Evolutionary conservation across 345 rosid species (phyloP), one percentile per base, ranked within the genome.

Genomic region (Sonneratia caseolaris): DNA sequence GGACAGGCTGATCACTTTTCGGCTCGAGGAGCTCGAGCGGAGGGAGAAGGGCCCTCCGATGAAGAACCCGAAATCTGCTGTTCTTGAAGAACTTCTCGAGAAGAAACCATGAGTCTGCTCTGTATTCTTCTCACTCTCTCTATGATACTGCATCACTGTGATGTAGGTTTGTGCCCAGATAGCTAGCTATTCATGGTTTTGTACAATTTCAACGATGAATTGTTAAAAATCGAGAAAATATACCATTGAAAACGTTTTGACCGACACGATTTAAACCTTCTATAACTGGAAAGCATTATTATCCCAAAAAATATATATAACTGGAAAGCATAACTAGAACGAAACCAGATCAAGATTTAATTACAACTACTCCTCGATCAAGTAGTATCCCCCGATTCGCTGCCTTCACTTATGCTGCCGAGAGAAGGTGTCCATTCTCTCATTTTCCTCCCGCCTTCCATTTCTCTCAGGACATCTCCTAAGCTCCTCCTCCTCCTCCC

Each of bases 31-130:
- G 85, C 97, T 92, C 2, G 87, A 92, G 72, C 77, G 93, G 43
- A 82, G 96, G 77, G 97, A 92, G 27, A 89, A 87, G 71, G 96
- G 93, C 10, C 96, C 93, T 75, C 97, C 93, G 0, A 89, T 87
- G 75, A 90, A 86, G 81, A 94, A 85, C 79, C 96, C 93, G 13
- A 86, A 72, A 79, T 94, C 98, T 37, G 90, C 74, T 48, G 71
- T 91, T n/a, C 86, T 91, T n/a, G 91, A 91, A 80, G 70, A 78
- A 45, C 75, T 83, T 73, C 42, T 78, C 2, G 81, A 86, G 67
- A 81, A 86, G 71, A 73, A 82, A 55, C 62, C 82, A 45, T 37
- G 75, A 61, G 37, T 53, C 49, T 56, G 38, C 5, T n/a, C 1
- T 57, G 38, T 22, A 24, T 62, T 12, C 38, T 62, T 27, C 38